Evolutionary conservation across 1,284 basidiomycete species (phyloP).

Genomic region (Ganoderma sp.): DNA sequence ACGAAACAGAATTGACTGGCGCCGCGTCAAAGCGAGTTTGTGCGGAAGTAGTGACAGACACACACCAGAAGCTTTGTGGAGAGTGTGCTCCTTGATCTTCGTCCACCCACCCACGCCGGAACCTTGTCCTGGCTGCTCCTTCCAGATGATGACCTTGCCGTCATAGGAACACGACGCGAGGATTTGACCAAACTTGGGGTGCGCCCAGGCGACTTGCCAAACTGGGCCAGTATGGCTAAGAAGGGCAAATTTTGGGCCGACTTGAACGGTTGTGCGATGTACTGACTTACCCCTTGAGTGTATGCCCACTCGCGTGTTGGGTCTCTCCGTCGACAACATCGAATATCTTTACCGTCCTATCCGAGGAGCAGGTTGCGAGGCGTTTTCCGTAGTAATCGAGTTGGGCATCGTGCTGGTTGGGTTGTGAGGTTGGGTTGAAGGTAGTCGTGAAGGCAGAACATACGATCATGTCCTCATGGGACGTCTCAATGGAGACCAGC

Average conservation of each 20-base stretch:
- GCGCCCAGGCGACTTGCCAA: slow-evolving; percentile 99
- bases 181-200: slow-evolving; percentile 96
- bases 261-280: neutral
- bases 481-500: slow-evolving; percentile 84
- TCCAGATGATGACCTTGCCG: slow-evolving; percentile 98
- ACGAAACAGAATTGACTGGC: slow-evolving; percentile 94
- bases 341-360: slow-evolving; percentile 95
- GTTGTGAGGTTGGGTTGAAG: slow-evolving; percentile 16
- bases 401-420: slow-evolving; percentile 90
- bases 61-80: slow-evolving; percentile 92
- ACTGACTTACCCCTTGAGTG: slow-evolving; percentile 79
- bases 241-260: neutral
- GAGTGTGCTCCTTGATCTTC: slow-evolving; percentile 94
- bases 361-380: slow-evolving; percentile 95
- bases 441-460: slow-evolving; percentile 39
- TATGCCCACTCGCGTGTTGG: slow-evolving; percentile 71
- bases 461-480: slow-evolving; percentile 96
- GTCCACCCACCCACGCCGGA: slow-evolving; percentile 75
- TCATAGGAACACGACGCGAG: slow-evolving; percentile 98
- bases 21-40: slow-evolving; percentile 3
- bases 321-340: slow-evolving; percentile 90
- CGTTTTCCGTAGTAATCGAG: slow-evolving; percentile 98
- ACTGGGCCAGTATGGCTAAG: slow-evolving; percentile 92
- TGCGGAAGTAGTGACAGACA: neutral
- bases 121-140: slow-evolving; percentile 74